A percentile compares a stretch with the other conserved stretches of the same genome.
These are phyloP conservation scores for Breviolum minutum DNA, from an alignment of 73 alveolate species.

Conservation along the genomic window DNA sequence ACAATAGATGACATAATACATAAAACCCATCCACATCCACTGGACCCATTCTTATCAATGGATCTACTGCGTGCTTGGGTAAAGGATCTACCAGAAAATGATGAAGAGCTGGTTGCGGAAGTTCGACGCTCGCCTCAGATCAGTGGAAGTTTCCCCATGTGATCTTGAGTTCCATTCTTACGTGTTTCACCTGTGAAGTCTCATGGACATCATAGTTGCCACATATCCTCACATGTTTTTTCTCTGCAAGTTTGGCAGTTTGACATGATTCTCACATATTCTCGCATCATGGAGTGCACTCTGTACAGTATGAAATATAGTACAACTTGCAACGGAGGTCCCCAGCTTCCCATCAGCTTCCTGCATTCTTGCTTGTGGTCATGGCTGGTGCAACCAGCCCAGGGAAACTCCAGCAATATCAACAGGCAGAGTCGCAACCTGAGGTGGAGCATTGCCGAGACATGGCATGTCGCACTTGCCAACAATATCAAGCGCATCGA, in stretches of 20 bases:
- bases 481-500: not conserved
- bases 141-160: not conserved
- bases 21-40: not conserved
- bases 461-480: too few species aligned
- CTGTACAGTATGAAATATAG: too few species aligned
- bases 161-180: not conserved
- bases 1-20: too few species aligned
- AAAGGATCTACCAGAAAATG: conserved; percentile 58
- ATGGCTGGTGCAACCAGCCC: not conserved
- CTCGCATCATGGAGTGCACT: too few species aligned
- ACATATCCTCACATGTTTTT: too few species aligned
- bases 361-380: too few species aligned
- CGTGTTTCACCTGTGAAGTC: not conserved
- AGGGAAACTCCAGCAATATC: conserved; percentile 55
- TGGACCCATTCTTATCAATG: not conserved
- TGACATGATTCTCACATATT: too few species aligned
- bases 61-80: not conserved
- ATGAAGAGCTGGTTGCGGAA: conserved; percentile 48
- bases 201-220: not conserved
- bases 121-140: conserved; percentile 24
- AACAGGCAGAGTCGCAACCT: conserved; percentile 44
- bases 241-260: too few species aligned
- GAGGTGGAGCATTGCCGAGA: not conserved
- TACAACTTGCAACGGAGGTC: too few species aligned
- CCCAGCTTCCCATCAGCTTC: too few species aligned